Conservation (phyloP, 805 yeast genomes). For the Cyberlindnera suaveolens region DNA sequence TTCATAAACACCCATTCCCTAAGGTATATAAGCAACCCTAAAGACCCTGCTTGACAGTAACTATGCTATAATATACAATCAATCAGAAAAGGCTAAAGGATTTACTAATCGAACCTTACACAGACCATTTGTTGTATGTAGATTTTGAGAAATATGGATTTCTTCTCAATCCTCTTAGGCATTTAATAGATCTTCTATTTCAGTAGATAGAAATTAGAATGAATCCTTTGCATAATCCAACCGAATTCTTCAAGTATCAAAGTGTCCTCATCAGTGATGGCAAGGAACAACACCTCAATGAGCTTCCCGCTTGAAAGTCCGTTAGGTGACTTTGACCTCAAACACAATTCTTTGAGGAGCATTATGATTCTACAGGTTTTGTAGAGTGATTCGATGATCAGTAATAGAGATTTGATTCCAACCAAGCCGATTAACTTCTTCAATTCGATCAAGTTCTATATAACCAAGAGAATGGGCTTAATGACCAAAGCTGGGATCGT, state of each 20-base stretch:
- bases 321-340: slow-evolving; percentile 8
- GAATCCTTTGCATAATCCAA: slow-evolving; percentile 17
- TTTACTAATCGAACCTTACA: too few relatives aligned
- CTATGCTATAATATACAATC: too few relatives aligned
- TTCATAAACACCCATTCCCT: too few relatives aligned
- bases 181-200: slow-evolving; percentile 17
- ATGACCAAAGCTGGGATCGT: slow-evolving; percentile 13
- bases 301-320: slow-evolving; percentile 11
- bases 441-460: slow-evolving; percentile 16
- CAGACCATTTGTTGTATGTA: background rate
- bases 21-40: too few relatives aligned
- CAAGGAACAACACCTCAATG: slow-evolving; percentile 8
- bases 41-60: too few relatives aligned
- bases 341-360: slow-evolving; percentile 5
- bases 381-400: slow-evolving; percentile 9
- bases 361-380: slow-evolving; percentile 8
- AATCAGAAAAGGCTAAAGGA: too few relatives aligned
- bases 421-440: slow-evolving; percentile 15
- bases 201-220: slow-evolving; percentile 12
- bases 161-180: slow-evolving; percentile 8
- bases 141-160: slow-evolving; percentile 8
- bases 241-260: slow-evolving; percentile 12
- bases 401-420: slow-evolving; percentile 11
- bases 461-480: slow-evolving; percentile 10
- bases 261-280: slow-evolving; percentile 3